These are phyloP conservation scores for Phytophthora vignae DNA, from an alignment of 352 stramenopile species.

Conservation along the genomic window DNA sequence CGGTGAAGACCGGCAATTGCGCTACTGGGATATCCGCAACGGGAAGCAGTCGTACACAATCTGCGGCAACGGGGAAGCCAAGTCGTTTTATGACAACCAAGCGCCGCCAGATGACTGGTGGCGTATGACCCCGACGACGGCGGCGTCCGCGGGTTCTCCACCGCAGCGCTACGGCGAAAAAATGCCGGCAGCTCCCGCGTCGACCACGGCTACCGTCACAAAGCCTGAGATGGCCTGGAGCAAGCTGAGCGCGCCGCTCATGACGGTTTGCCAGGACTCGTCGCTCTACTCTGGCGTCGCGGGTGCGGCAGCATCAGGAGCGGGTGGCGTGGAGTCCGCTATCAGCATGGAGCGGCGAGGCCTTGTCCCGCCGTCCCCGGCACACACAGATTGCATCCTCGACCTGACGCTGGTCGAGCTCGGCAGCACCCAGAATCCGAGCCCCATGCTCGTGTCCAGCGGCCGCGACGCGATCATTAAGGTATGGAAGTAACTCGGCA, in stretches of 20 bases:
- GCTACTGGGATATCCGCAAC: conserved; percentile 97
- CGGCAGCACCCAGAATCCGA: conserved; percentile 58
- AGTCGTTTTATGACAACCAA: conserved; percentile 91
- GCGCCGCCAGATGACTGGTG: conserved; percentile 81
- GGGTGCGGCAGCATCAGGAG: conserved; percentile 53
- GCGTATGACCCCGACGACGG: conserved; percentile 72
- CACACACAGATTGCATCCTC: conserved; percentile 95
- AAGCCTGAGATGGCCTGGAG: conserved; percentile 91
- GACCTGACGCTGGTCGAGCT: conserved; percentile 96
- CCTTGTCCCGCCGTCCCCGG: conserved; percentile 83
- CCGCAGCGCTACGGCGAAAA: conserved; percentile 41
- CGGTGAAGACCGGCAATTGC: conserved; percentile 94
- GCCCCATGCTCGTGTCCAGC: conserved; percentile 92
- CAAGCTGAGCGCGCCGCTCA: conserved; percentile 83
- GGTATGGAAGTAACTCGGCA: conserved; percentile 89
- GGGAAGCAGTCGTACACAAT: conserved; percentile 95
- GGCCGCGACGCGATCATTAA: conserved; percentile 97
- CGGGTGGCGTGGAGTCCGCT: conserved; percentile 71
- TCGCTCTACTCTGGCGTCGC: conserved; percentile 67
- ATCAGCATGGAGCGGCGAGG: conserved; percentile 91
- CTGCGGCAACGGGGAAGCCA: conserved; percentile 86
- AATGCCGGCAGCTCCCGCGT: conserved; percentile 34
- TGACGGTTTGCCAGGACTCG: conserved; percentile 88
- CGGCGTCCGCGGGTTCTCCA: conserved; percentile 30
- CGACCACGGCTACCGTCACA: conserved; percentile 51